These are phyloP conservation scores for Tulasnella sp. DNA, from an alignment of 768 basidiomycete genomes.

Conservation along the genomic window DNA sequence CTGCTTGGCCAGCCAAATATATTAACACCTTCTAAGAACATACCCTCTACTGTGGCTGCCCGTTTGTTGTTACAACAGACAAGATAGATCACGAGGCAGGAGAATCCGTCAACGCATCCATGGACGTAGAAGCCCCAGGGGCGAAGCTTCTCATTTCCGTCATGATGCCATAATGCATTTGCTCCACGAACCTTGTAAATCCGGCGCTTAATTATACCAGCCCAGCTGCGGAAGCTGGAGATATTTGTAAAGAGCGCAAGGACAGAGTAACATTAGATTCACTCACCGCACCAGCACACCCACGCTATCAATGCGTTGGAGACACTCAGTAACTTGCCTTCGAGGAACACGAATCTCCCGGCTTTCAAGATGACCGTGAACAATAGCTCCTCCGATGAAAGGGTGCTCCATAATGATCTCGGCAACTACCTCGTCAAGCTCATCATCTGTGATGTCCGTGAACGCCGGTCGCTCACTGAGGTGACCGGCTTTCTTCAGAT, in stretches of 20 bases:
- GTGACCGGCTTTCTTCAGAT: no score
- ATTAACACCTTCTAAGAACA: not conserved
- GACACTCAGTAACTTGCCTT: not conserved
- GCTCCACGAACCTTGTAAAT: conserved; percentile 1
- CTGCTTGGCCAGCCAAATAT: not conserved
- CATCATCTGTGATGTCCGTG: no score
- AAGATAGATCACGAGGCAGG: not conserved
- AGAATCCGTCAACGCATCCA: not conserved
- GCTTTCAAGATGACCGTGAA: no score
- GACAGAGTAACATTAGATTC: not conserved
- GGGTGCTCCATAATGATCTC: no score
- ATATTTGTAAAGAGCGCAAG: not conserved
- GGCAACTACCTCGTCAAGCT: no score
- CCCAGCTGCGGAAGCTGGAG: not conserved
- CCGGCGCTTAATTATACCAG: not conserved
- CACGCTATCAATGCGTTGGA: not conserved
- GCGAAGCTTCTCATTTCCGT: not conserved
- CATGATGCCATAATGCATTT: conserved; percentile 14
- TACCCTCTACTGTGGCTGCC: not conserved
- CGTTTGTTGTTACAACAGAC: conserved; percentile 4
- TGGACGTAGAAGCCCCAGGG: conserved; percentile 12
- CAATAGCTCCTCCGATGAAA: no score
- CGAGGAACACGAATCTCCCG: no score
- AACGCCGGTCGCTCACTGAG: no score
- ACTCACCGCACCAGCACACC: not conserved